Evolutionary conservation across 257 asterid genomes (phyloP).

Genomic region (Hygrophila difformis): DNA sequence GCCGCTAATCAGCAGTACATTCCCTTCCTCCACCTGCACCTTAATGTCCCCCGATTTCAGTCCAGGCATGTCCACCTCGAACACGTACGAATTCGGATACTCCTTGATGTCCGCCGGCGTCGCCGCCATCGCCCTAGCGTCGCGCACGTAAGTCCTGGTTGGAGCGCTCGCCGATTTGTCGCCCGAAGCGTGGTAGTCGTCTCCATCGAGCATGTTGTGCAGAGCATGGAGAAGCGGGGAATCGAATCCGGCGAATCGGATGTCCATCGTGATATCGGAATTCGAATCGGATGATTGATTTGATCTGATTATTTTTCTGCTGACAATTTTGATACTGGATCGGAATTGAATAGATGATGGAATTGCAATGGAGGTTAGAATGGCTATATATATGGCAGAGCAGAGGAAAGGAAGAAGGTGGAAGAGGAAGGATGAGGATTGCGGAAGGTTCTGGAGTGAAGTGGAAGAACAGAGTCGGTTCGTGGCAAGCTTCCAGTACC

Average conservation of each 20-base stretch:
- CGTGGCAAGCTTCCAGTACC: too few relatives aligned
- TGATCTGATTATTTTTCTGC: background rate
- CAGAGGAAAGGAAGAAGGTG: background rate
- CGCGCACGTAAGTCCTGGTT: constrained; percentile 37
- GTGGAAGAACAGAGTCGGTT: too few relatives aligned
- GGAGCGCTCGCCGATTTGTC: constrained; percentile 26
- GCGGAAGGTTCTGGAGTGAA: too few relatives aligned
- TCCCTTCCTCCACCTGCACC: constrained; percentile 32
- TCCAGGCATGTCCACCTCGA: constrained; percentile 44
- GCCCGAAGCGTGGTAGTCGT: constrained; percentile 13
- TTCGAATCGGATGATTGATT: too few relatives aligned
- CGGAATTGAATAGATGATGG: background rate
- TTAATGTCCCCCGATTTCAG: constrained; percentile 31
- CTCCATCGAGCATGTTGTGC: constrained; percentile 25
- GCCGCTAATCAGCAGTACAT: constrained; percentile 32
- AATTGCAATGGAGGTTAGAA: too few relatives aligned
- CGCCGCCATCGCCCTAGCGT: constrained; percentile 38
- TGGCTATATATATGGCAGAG: background rate
- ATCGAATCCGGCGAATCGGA: constrained; percentile 37
- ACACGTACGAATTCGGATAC: constrained; percentile 25
- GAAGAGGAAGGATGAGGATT: too few relatives aligned
- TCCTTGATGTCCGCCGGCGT: constrained; percentile 40
- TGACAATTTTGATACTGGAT: background rate
- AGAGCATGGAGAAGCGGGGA: constrained; percentile 26
- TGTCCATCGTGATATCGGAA: constrained; percentile 42